phyloP scores from a whole-genome alignment of 768 basidiomycete species.

The Strobilomyces echinocephalus region DNA sequence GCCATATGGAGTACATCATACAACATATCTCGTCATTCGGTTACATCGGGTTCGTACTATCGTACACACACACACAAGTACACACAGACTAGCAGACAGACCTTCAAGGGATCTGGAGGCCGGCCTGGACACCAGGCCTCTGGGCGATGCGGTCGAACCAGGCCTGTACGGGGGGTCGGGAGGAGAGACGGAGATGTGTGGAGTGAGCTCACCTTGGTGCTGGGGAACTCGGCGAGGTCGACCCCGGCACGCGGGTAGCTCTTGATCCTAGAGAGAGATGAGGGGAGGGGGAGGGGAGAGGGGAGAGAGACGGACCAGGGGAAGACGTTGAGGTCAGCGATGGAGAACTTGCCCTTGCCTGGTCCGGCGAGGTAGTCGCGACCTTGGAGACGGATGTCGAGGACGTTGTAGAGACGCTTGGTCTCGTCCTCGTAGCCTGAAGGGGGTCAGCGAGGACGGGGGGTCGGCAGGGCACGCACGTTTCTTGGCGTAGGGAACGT shows the following conservation, averaged over 20 bases:
- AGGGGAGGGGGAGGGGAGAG: not conserved
- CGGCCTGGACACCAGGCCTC: slow-evolving; percentile 23
- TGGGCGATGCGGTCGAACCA: slow-evolving; percentile 28
- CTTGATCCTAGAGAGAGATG: slow-evolving; percentile 45
- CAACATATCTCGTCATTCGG: slow-evolving; percentile 4
- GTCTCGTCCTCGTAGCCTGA: slow-evolving; percentile 78
- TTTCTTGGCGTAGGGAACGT: slow-evolving; percentile 65
- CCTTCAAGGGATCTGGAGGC: slow-evolving; percentile 15
- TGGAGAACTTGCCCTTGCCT: slow-evolving; percentile 57
- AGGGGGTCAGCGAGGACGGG: slow-evolving; percentile 9
- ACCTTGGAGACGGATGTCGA: slow-evolving; percentile 68
- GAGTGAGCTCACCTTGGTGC: slow-evolving; percentile 43
- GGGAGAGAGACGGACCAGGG: slow-evolving; percentile 46
- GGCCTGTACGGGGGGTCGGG: slow-evolving; percentile 11
- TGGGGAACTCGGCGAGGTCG: slow-evolving; percentile 61
- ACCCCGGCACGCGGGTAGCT: slow-evolving; percentile 45
- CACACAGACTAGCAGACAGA: not conserved
- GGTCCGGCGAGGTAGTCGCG: slow-evolving; percentile 81
- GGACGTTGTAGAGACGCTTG: slow-evolving; percentile 75
- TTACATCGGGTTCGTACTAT: not conserved
- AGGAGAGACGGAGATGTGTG: too few relatives aligned
- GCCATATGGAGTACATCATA: not conserved
- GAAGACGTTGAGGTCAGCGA: slow-evolving; percentile 69
- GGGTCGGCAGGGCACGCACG: slow-evolving; percentile 33
- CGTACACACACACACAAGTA: not conserved